Conservation (phyloP, 345 rosid genomes). For the Corchorus olitorius region DNA sequence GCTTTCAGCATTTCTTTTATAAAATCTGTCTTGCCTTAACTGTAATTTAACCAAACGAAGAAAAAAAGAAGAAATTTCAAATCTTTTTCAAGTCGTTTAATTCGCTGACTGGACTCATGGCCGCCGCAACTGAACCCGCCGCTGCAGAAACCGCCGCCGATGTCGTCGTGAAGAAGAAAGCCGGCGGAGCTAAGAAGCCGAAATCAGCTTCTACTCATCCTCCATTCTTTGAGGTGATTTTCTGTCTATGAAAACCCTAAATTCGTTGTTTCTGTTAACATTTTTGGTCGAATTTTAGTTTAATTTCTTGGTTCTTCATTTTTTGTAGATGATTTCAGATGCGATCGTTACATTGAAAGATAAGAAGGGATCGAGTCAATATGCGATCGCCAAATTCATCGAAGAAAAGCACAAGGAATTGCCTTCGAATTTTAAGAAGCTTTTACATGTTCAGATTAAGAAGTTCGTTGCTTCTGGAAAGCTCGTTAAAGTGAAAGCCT, state of each 20-base stretch:
- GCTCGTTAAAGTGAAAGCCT: conserved; percentile 58
- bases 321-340: conserved; percentile 55
- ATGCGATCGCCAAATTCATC: conserved; percentile 58
- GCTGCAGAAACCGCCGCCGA: neutral
- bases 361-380: conserved; percentile 70
- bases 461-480: conserved; percentile 55
- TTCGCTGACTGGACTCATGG: conserved; percentile 3
- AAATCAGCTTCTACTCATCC: conserved; percentile 44
- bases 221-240: conserved; percentile 50
- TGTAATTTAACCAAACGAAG: neutral
- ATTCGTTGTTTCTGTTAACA: neutral
- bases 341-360: conserved; percentile 60
- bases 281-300: neutral
- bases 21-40: conserved; percentile 10
- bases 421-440: conserved; percentile 54
- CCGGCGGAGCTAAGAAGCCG: conserved; percentile 37
- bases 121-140: neutral
- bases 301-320: neutral
- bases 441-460: conserved; percentile 50
- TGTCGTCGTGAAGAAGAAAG: conserved; percentile 20
- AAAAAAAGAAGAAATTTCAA: neutral
- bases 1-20: conserved; percentile 19
- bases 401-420: conserved; percentile 61
- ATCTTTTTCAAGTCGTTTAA: neutral
- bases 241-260: neutral